A percentile compares a stretch with the other conserved stretches of the same genome.
Evolutionary conservation across 305 asterid genomes (phyloP).

Genomic region (Fraxinus baroniana): DNA sequence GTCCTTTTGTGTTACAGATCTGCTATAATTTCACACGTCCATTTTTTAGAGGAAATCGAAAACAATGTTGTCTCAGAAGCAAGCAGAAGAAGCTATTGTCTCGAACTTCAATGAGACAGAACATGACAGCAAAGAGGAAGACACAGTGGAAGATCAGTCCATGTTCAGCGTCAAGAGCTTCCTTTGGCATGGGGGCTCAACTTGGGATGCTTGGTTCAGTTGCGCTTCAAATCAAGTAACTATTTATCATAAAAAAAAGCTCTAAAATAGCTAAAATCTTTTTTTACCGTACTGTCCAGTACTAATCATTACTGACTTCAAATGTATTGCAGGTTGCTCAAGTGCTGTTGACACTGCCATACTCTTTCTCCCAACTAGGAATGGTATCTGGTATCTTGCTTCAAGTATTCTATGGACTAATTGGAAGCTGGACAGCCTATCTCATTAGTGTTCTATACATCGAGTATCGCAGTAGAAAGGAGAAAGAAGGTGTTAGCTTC

Average conservation of each 20-base stretch:
- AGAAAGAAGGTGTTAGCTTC: conserved; percentile 49
- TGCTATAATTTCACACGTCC: conserved; percentile 15
- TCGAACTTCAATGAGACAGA: conserved; percentile 61
- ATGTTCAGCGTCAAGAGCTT: conserved; percentile 25
- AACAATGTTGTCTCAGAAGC: conserved; percentile 76
- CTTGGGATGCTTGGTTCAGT: conserved; percentile 9
- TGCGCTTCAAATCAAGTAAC: background rate
- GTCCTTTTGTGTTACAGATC: conserved; percentile 36
- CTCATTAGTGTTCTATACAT: conserved; percentile 49
- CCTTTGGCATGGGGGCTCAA: background rate
- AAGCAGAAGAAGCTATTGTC: conserved; percentile 93
- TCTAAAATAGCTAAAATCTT: background rate
- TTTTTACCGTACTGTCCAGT: background rate
- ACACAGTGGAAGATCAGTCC: conserved; percentile 35
- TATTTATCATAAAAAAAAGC: background rate
- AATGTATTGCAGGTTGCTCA: conserved; percentile 39
- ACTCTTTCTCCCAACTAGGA: conserved; percentile 34
- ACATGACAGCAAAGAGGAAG: conserved; percentile 33
- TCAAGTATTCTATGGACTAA: conserved; percentile 45
- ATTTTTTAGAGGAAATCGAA: conserved; percentile 24
- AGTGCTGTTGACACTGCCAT: conserved; percentile 38
- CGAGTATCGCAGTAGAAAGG: conserved; percentile 46
- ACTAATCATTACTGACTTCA: background rate
- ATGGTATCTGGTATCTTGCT: conserved; percentile 41
- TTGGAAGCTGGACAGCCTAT: conserved; percentile 57